phyloP scores from a whole-genome alignment of 352 stramenopile species.

The Phytophthora lateralis region DNA sequence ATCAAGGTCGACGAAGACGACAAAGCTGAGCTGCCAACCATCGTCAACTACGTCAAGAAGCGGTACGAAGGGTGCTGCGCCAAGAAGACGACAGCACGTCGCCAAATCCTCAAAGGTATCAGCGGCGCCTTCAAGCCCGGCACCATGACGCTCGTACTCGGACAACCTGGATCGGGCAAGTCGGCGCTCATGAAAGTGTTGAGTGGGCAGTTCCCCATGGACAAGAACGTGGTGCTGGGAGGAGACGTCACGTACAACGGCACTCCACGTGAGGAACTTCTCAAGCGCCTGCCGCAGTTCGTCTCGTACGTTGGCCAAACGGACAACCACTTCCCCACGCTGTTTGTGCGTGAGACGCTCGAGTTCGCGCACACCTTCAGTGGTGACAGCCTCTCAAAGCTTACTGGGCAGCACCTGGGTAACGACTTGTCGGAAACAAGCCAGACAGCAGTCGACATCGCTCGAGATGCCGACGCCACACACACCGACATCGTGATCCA shows the following conservation, averaged over 20 bases:
- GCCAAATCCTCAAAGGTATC: slow-evolving; percentile 23
- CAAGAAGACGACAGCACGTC: slow-evolving; percentile 23
- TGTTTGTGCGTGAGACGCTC: slow-evolving; percentile 77
- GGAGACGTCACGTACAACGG: slow-evolving; percentile 37
- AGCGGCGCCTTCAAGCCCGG: slow-evolving; percentile 40
- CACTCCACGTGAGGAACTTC: slow-evolving; percentile 16
- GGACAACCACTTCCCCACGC: slow-evolving; percentile 54
- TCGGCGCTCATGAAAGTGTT: slow-evolving; percentile 36
- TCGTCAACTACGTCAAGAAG: slow-evolving; percentile 30
- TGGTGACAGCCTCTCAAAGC: slow-evolving; percentile 12
- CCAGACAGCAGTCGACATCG: slow-evolving; percentile 1
- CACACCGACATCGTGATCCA: slow-evolving; percentile 26
- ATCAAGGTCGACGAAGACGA: slow-evolving; percentile 10
- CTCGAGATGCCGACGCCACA: too few relatives aligned
- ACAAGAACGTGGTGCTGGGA: slow-evolving; percentile 29
- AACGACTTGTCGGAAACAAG: slow-evolving; percentile 9
- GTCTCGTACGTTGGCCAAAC: slow-evolving; percentile 45
- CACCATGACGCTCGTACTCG: slow-evolving; percentile 26
- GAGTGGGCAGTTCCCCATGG: slow-evolving; percentile 31
- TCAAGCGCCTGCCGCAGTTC: slow-evolving; percentile 25
- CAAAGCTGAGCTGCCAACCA: slow-evolving; percentile 31
- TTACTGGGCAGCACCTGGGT: too few relatives aligned
- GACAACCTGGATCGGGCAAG: slow-evolving; percentile 25
- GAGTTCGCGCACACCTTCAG: slow-evolving; percentile 87
- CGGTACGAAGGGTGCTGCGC: slow-evolving; percentile 20